Conservation (phyloP, 169 alveolate species). For the Babesia bovis region DNA sequence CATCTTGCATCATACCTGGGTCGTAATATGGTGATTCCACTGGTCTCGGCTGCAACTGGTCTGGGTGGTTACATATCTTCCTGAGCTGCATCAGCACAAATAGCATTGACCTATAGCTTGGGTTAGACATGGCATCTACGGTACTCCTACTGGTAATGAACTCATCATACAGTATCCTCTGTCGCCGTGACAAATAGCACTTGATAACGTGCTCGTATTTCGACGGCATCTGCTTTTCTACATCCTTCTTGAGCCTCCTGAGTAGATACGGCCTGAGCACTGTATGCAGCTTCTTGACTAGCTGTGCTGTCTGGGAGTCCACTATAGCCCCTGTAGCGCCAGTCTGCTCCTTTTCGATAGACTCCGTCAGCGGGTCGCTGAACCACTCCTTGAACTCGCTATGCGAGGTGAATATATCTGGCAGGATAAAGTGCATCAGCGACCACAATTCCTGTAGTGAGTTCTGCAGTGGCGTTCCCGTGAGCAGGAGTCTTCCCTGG, state of each 20-base stretch:
- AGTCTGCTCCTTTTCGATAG: conserved; percentile 74
- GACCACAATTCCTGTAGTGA: conserved; percentile 99
- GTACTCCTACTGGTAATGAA: conserved; percentile 83
- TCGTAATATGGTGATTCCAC: conserved; percentile 67
- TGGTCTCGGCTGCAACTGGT: conserved; percentile 91
- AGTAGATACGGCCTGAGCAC: conserved; percentile 96
- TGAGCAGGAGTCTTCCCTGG: conserved; percentile 91
- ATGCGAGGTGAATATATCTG: conserved; percentile 92
- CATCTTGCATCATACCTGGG: conserved; percentile 22
- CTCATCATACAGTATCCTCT: conserved; percentile 95
- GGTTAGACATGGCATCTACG: conserved; percentile 75
- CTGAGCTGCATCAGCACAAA: conserved; percentile 94
- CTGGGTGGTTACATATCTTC: conserved; percentile 99
- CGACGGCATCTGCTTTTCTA: conserved; percentile 97
- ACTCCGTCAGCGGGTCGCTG: conserved; percentile 90
- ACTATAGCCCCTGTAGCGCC: conserved; percentile 19
- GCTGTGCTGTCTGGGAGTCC: conserved; percentile 45
- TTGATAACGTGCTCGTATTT: conserved; percentile 94
- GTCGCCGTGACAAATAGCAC: conserved; percentile 88
- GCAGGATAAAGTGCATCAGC: conserved; percentile 97
- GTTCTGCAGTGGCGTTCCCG: conserved; percentile 99
- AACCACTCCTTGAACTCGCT: conserved; percentile 96
- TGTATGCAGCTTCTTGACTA: conserved; percentile 89
- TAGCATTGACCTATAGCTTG: conserved; percentile 94
- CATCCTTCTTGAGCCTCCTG: conserved; percentile 97